phyloP scores from a whole-genome alignment of 495 filamentous ascomycete species.

The Chaetomium tenue region DNA sequence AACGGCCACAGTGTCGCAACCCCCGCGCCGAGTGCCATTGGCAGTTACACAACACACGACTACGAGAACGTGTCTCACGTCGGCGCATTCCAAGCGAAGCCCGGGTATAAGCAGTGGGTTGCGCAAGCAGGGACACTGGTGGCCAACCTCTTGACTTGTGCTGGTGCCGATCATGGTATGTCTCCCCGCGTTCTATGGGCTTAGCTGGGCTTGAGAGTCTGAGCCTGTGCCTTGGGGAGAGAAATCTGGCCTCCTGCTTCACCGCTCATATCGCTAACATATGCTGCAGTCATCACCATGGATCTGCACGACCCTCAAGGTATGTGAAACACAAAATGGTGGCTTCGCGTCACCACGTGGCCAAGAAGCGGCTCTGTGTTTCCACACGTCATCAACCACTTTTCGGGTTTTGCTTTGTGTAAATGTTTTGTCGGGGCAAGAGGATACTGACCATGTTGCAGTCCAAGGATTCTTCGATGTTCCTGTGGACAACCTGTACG shows the following conservation, averaged over 20 bases:
- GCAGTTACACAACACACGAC: conserved; percentile 56
- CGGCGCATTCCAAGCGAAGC: conserved; percentile 74
- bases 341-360: conserved; percentile 7
- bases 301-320: conserved; percentile 92
- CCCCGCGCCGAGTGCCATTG: conserved; percentile 39
- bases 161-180: conserved; percentile 83
- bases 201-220: no score
- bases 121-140: conserved; percentile 95
- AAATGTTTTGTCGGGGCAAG: not conserved
- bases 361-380: conserved; percentile 14
- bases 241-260: not conserved
- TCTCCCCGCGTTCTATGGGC: not conserved
- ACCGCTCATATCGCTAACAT: conserved; percentile 32
- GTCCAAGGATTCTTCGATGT: conserved; percentile 96
- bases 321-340: conserved; percentile 47
- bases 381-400: not conserved
- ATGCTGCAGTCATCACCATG: conserved; percentile 76
- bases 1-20: conserved; percentile 37
- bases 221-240: no score
- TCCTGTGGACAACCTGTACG: conserved; percentile 94
- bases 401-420: not conserved
- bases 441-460: conserved; percentile 20
- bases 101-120: conserved; percentile 97
- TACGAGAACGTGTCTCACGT: conserved; percentile 54
- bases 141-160: conserved; percentile 90